Evolutionary conservation across 352 stramenopile genomes (phyloP).

Genomic region (Pythium volutum): DNA sequence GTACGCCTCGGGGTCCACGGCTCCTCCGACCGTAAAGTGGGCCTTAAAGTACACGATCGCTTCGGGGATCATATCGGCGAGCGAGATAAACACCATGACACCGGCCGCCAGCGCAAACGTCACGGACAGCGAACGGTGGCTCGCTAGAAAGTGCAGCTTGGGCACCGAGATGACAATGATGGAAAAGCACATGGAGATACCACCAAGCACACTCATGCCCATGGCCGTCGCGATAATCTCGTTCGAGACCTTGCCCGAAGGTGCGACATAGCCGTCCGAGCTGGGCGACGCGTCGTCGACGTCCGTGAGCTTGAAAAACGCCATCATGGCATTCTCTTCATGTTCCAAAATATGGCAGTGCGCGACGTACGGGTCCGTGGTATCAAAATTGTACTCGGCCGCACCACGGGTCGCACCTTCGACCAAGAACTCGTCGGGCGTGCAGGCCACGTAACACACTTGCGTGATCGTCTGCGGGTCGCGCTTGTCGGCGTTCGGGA

Average conservation of each 20-base stretch:
- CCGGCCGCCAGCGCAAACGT: slow-evolving; percentile 70
- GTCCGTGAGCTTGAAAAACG: slow-evolving; percentile 56
- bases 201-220: slow-evolving; percentile 70
- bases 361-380: slow-evolving; percentile 63
- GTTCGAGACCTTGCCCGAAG: slow-evolving; percentile 38
- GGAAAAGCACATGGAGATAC: slow-evolving; percentile 63
- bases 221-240: slow-evolving; percentile 58
- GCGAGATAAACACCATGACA: slow-evolving; percentile 79
- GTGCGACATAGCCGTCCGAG: slow-evolving; percentile 37
- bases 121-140: slow-evolving; percentile 51
- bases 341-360: slow-evolving; percentile 81
- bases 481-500: slow-evolving; percentile 51
- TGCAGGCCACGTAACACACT: slow-evolving; percentile 75
- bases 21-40: slow-evolving; percentile 47
- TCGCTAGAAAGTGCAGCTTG: slow-evolving; percentile 60
- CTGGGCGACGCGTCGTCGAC: slow-evolving; percentile 37
- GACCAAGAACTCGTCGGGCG: slow-evolving; percentile 61
- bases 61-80: slow-evolving; percentile 62
- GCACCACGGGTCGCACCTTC: slow-evolving; percentile 45
- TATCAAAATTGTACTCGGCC: slow-evolving; percentile 68
- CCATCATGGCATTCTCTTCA: slow-evolving; percentile 77
- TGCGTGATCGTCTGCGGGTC: slow-evolving; percentile 45
- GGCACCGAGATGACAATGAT: slow-evolving; percentile 68
- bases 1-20: slow-evolving; percentile 59
- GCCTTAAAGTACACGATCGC: slow-evolving; percentile 54